Base-by-base conservation (phyloP, 148 eudicot genomes). In the Selenicereus undatus region DNA sequence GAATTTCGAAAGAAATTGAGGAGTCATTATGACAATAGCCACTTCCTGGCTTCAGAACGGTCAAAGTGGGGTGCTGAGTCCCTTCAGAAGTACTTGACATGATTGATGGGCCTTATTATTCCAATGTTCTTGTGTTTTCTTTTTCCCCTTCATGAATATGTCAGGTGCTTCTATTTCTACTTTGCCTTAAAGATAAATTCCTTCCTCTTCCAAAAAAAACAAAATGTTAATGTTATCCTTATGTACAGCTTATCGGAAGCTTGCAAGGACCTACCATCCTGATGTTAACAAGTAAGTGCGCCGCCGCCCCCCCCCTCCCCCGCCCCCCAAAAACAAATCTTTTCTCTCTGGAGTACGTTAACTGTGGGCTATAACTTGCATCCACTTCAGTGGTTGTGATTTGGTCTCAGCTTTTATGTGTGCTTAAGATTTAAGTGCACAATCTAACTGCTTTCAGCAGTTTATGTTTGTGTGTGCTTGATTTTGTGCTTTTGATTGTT, bases 181-280 rank as follows among this genome's bases (percentile, higher is more conserved):
- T 11, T 17, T 70, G 48, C 36, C 26, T 22, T 26, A 39, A 13
- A 22, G 29, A 51, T 70, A 42, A 39, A 32, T 69, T 80, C 36
- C 32, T 42, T 27, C 0, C 35, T 54, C 29, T 56, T n/a, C 73
- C 7, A 26, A 54, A 51, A 75, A 70, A 0, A 45, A 12, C 32
- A 18, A 17, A 71, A 12, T 30, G 16, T 1, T 35, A 66, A 66
- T 27, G 13, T 66, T 27, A 66, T 62, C 76, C 81, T 75, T 80
- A 6, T 84, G 65, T 89, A 83, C 93, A 96, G 99, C 98, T 75
- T 96, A 96, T 85, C 88, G 99, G 82, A 96, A 92, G 88, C 99
- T 96, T 86, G 99, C 99, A 14, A 89, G 99, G 86, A 93, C 88
- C 85, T 92, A 81, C 86, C 99, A 96, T 89, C 99, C 99, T 54